Evolutionary conservation across 202 grass and related monocot species (phyloP), one percentile per base, ranked within the genome.

Genomic region (Panicum hallii): DNA sequence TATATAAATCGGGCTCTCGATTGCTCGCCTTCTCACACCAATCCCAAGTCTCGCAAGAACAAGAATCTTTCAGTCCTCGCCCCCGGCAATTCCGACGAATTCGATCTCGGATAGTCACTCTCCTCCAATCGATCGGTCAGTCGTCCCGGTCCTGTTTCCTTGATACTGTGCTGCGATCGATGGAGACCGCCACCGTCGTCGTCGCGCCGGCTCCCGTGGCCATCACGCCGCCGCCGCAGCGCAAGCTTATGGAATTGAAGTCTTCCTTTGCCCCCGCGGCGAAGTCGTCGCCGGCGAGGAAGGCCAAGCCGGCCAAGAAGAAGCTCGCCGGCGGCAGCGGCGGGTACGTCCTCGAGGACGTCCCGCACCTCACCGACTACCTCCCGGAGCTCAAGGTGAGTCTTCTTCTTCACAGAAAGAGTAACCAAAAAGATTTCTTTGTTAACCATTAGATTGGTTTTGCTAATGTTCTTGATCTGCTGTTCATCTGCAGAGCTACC

Each of bases 271-370:
- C 61, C 49, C 34, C 70, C 49, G 72, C 41, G 3, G 73, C 5
- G 42, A 78, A 78, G 10, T 2, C 55, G 52, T 2, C 72, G 36
- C 71, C 64, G 64, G 77, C 55, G 23, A 85, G 17, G 77, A 88
- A 84, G 72, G 14, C 52, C 7, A 87, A 88, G 41, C 34, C 46
- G 34, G 45, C 28, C 19, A 87, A 83, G 75, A 92, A 88, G 63
- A 97, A 97, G 82, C 87, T 94, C 12, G 60, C 78, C 46, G 65
- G 67, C 14, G 91, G 88, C 56, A 36, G 67, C 46, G 87, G 45
- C 28, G 94, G 94, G 6, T 97, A 92, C 72, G 91, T 97, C 74
- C 88, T 94, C 12, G 94, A 97, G 81, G 94, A 94, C 55, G 91
- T 97, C 50, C 94, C 94, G 34, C 91, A 94, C 76, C 88, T 94